Base-by-base conservation (phyloP, 23 red algal genomes). In the Gracilaria caudata region DNA sequence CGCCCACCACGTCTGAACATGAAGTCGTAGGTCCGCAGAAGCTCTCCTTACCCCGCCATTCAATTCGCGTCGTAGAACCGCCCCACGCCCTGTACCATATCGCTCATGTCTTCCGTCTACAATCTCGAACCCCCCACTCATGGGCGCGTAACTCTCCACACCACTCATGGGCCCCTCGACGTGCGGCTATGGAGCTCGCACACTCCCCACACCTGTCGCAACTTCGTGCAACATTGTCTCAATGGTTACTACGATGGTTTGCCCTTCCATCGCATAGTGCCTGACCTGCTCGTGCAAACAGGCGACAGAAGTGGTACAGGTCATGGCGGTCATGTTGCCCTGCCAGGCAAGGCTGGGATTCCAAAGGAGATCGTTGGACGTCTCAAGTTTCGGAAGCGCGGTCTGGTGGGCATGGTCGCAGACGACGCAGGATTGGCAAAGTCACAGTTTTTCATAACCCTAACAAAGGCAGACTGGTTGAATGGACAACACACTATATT, bases 371-470 rank as follows among this genome's bases (percentile, higher is more conserved):
- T 59, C 30, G 49, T 75, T 51, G 53, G 54, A 49, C 71, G 86
- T 65, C 63, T 89, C 37, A 89, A 79, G 55, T 89, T 89, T 89
- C 86, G 86, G 23, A 72, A 54, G 25, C 71, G 73, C 17, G 86
- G 73, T 6, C 32, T 89, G 44, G 86, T 79, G 29, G 86, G 44
- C 41, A 78, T 89, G 71, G 86, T 89, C 36, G 86, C 71, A 35
- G 73, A 89, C 41, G 81, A 85, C 46, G 81, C 36, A 9, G 77
- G 77, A 30, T 24, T 57, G n/a, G 29, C 34, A 57, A 80, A 80
- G 46, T 63, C 51, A 6, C 94, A 96, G 82, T 96, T 96, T 88
- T 96, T 96, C 59, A 87, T 96, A 77, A 90, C 76, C 32, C 79
- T 92, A 8, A 53, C 64, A 65, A 85, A 88, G 57, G 81, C 94